Evolutionary conservation across 805 yeast species (phyloP), one percentile per base, ranked within the genome.

Genomic region (Candida cerambycidarum): DNA sequence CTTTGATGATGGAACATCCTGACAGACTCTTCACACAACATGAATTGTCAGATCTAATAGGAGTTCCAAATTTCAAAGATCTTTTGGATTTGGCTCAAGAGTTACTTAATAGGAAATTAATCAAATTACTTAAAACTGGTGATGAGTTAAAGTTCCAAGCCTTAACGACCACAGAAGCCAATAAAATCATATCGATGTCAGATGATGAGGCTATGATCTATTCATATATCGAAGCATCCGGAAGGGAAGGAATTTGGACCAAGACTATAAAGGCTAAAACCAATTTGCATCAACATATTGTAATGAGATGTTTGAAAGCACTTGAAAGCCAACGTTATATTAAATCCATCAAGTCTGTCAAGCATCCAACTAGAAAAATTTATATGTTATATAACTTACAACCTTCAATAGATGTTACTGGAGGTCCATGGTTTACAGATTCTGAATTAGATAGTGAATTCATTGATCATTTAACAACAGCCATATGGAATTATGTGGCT

Each of bases 341-440:
- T 62, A 93, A 93, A 61, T 77, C 86, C 47, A 89, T 93, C 58
- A 92, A 93, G 59, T 80, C 88, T 17, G 98, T 93, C 24, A 92
- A 87, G 45, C 82, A 79, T 62, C 97, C 98, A 11, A 92, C 97
- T 1, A 76, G 99, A 51, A 93, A 93, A 58, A 92, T 93, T 25
- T 95, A 92, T 64, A 93, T 93, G 98, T 73, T 93, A 41, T 92
- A 90, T 60, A 83, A 88, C 57, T 69, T 93, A 51, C 96, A 89
- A 59, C 99, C 99, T 4, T 85, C 95, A 3, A 83, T 88, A 24
- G 98, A 92, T 52, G 93, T 93, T 29, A 93, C 98, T 0, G 99
- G 99, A 50, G 99, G 99, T 4, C 98, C 98, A 3, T 93, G 99
- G 99, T 93, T 90, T 59, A 89, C 97, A 0, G 99, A 93, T 59